A percentile compares a stretch with the other conserved stretches of the same genome.
Evolutionary conservation across 2,329 filamentous ascomycete genomes (phyloP).

Genomic region (Sporothrix globosa): DNA sequence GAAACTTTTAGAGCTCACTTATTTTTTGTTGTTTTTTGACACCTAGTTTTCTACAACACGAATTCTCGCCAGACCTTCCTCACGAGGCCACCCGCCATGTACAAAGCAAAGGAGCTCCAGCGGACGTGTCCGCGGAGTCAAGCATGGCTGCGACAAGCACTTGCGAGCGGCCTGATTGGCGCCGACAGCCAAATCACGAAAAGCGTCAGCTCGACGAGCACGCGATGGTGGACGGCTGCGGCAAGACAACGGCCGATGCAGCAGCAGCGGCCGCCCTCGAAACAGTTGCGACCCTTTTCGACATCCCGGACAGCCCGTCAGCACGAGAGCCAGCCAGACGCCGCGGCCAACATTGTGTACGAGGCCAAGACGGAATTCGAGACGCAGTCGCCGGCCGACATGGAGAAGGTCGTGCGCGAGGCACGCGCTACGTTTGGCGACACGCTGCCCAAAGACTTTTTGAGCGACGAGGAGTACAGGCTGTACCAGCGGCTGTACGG

Average conservation of each 20-base stretch:
- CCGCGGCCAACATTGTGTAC: neutral
- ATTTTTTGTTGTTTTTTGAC: neutral
- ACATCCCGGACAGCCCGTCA: neutral
- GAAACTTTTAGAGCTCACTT: slow-evolving; percentile 23
- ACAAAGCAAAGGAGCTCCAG: slow-evolving; percentile 34
- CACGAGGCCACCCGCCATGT: slow-evolving; percentile 23
- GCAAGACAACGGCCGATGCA: slow-evolving; percentile 5
- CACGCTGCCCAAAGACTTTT: slow-evolving; percentile 69
- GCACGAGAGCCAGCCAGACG: neutral
- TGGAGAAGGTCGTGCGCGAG: slow-evolving; percentile 68
- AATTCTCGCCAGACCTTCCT: neutral
- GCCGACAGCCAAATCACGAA: neutral
- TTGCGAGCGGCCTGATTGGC: slow-evolving; percentile 31
- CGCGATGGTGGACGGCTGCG: neutral
- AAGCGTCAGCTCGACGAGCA: neutral
- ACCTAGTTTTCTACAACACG: neutral
- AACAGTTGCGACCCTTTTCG: slow-evolving; percentile 17
- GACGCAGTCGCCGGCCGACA: slow-evolving; percentile 41
- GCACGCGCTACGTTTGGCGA: slow-evolving; percentile 78
- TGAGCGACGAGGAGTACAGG: slow-evolving; percentile 70
- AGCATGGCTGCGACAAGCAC: slow-evolving; percentile 35
- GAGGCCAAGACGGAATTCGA: neutral
- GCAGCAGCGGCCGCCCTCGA: neutral
- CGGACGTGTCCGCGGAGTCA: slow-evolving; percentile 37
- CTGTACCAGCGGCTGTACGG: slow-evolving; percentile 84